Conservation (phyloP, 2,329 filamentous ascomycete genomes). For the Beauveria australis region DNA sequence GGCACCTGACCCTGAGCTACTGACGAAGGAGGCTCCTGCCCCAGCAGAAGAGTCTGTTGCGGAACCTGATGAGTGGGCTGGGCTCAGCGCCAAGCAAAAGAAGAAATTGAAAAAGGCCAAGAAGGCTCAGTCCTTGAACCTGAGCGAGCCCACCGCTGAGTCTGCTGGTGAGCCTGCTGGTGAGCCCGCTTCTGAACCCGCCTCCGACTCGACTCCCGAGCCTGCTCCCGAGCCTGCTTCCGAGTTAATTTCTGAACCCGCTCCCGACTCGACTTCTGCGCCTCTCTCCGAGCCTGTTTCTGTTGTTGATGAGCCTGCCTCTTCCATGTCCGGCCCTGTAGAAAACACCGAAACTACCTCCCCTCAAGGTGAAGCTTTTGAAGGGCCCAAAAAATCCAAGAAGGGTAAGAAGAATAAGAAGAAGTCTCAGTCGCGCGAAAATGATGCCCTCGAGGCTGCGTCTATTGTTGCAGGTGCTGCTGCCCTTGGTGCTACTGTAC, state of each 20-base stretch:
- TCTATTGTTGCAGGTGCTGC: not conserved
- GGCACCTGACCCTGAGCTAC: slow-evolving; percentile 9
- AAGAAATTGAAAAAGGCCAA: slow-evolving; percentile 20
- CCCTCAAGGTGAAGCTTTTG: not conserved
- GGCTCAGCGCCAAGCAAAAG: slow-evolving; percentile 16
- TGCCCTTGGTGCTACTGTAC: not conserved
- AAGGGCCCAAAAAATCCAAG: slow-evolving; percentile 14
- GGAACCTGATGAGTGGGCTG: slow-evolving; percentile 8
- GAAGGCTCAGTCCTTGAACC: slow-evolving; percentile 12
- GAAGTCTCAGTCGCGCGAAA: slow-evolving; percentile 9
- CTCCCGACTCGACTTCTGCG: not conserved
- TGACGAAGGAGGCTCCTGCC: not conserved
- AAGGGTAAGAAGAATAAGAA: slow-evolving; percentile 18
- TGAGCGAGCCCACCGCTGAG: not conserved
- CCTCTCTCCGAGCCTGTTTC: not conserved
- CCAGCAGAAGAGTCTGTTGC: slow-evolving; percentile 4
- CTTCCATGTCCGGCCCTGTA: not conserved
- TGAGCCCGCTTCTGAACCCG: not conserved
- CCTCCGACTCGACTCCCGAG: not conserved
- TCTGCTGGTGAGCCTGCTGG: not conserved
- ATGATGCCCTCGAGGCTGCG: not conserved
- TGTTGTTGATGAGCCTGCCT: not conserved
- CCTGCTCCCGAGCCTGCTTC: not conserved
- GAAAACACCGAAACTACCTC: not conserved
- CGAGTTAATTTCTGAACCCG: not conserved